phyloP scores from a whole-genome alignment of 2,329 filamentous ascomycete genomes.

The Phyllosticta citrichinensis region DNA sequence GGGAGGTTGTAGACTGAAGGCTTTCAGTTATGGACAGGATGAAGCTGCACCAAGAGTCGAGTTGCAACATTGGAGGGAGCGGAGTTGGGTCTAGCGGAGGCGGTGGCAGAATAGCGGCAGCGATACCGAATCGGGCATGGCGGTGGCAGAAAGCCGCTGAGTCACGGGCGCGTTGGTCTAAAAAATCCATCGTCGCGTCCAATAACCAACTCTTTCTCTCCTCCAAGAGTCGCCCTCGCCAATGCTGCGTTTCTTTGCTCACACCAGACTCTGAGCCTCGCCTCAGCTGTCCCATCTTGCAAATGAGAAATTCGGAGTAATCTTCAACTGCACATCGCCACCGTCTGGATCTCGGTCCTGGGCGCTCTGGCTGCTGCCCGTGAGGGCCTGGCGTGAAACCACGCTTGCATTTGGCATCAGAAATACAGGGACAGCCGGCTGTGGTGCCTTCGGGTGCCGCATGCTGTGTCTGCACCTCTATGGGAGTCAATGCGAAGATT shows the following conservation, averaged over 20 bases:
- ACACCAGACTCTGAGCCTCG: slow-evolving; percentile 46
- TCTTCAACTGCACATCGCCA: slow-evolving; percentile 56
- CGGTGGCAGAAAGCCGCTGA: slow-evolving; percentile 9
- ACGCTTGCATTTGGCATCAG: slow-evolving; percentile 86
- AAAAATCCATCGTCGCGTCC: background rate
- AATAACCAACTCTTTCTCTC: slow-evolving; percentile 24
- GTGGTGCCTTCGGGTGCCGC: slow-evolving; percentile 19
- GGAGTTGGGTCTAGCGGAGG: background rate
- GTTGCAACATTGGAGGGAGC: too few relatives aligned
- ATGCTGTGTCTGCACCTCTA: slow-evolving; percentile 42
- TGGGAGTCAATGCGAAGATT: slow-evolving; percentile 95
- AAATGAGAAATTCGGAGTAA: slow-evolving; percentile 99
- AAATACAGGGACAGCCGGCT: slow-evolving; percentile 57
- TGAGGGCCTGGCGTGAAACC: slow-evolving; percentile 75
- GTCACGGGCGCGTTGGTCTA: background rate
- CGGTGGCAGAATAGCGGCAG: background rate
- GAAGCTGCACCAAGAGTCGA: too few relatives aligned
- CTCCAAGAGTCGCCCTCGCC: slow-evolving; percentile 70
- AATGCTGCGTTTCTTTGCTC: slow-evolving; percentile 96
- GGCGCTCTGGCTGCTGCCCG: slow-evolving; percentile 54
- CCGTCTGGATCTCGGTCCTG: slow-evolving; percentile 21
- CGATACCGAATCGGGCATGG: background rate
- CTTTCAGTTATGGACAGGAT: too few relatives aligned
- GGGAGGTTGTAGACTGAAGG: too few relatives aligned
- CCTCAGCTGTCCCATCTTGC: slow-evolving; percentile 37